Percentiles rank a stretch among this genome's conserved stretches.
Conservation (phyloP, 2,329 filamentous ascomycete species). For the Xylaria sp. region DNA sequence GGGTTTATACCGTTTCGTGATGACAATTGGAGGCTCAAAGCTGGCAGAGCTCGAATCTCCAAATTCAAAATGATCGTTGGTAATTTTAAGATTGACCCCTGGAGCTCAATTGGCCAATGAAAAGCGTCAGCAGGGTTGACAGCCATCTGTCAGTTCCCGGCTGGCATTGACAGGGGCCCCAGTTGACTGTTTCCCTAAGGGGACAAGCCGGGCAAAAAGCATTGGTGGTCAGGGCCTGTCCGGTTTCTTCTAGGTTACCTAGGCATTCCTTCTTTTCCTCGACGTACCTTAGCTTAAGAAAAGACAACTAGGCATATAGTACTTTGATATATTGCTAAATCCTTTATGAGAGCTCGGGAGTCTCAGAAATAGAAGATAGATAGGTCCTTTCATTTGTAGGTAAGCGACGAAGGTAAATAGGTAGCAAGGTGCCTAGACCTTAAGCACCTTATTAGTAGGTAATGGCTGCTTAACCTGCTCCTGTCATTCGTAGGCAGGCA, state of each 20-base stretch:
- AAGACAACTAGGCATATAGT: too few species aligned
- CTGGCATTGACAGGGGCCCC: conserved; percentile 9
- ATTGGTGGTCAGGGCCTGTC: conserved; percentile 6
- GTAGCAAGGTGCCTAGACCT: not conserved
- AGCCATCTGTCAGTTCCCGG: conserved; percentile 1
- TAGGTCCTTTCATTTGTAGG: not conserved
- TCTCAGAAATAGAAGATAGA: too few species aligned
- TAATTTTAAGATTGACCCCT: conserved; percentile 7
- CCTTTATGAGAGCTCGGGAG: too few species aligned
- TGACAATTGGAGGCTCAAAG: conserved; percentile 9
- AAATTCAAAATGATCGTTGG: conserved; percentile 14
- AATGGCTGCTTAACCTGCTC: not conserved
- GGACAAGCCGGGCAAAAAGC: conserved; percentile 18
- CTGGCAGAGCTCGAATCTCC: conserved; percentile 16
- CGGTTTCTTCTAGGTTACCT: not conserved
- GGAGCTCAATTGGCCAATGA: conserved; percentile 31
- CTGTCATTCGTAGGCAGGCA: not conserved
- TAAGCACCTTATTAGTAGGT: not conserved
- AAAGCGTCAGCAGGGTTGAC: conserved; percentile 3
- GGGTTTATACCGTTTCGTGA: not conserved
- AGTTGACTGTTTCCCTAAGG: conserved; percentile 13
- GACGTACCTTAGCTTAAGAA: not conserved
- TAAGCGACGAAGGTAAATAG: too few species aligned
- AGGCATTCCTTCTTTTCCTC: not conserved
- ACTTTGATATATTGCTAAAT: too few species aligned